phyloP scores from a whole-genome alignment of 2,329 filamentous ascomycete species.

The Chaetomium globosum region DNA sequence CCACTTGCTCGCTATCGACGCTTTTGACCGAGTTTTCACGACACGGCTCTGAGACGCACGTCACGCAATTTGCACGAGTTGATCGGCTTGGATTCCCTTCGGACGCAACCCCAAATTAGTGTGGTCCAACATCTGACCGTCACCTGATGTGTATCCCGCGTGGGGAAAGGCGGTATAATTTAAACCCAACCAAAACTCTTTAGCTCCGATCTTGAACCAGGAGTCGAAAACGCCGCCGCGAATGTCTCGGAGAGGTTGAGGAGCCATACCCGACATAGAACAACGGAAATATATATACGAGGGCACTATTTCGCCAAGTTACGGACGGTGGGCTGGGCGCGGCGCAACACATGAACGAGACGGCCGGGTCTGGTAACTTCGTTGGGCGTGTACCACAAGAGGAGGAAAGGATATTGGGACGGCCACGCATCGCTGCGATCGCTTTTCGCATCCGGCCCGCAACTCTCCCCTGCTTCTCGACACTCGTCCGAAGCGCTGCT shows the following conservation, averaged over 20 bases:
- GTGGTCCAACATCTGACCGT: constrained; percentile 14
- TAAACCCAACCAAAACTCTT: neutral
- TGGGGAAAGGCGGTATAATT: constrained; percentile 22
- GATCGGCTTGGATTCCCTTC: constrained; percentile 2
- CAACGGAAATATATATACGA: neutral
- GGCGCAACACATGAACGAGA: constrained; percentile 20
- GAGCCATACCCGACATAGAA: constrained; percentile 6
- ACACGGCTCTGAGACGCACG: neutral
- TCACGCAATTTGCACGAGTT: neutral
- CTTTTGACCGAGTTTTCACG: neutral
- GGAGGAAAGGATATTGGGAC: constrained; percentile 10
- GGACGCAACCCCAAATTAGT: constrained; percentile 4
- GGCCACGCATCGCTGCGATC: neutral
- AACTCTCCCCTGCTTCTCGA: neutral
- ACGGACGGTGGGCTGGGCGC: constrained; percentile 8
- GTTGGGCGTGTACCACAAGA: constrained; percentile 18
- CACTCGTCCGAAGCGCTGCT: neutral
- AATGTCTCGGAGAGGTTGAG: constrained; percentile 13
- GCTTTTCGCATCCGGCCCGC: neutral
- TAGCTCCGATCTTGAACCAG: constrained; percentile 1
- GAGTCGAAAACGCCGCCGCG: constrained; percentile 3
- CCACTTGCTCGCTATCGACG: neutral
- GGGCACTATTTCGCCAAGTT: constrained; percentile 7
- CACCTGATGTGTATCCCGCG: constrained; percentile 24
- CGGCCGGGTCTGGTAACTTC: constrained; percentile 1